Evolutionary conservation across 2,329 filamentous ascomycete species (phyloP).

Genomic region (Colletotrichum coccodes): DNA sequence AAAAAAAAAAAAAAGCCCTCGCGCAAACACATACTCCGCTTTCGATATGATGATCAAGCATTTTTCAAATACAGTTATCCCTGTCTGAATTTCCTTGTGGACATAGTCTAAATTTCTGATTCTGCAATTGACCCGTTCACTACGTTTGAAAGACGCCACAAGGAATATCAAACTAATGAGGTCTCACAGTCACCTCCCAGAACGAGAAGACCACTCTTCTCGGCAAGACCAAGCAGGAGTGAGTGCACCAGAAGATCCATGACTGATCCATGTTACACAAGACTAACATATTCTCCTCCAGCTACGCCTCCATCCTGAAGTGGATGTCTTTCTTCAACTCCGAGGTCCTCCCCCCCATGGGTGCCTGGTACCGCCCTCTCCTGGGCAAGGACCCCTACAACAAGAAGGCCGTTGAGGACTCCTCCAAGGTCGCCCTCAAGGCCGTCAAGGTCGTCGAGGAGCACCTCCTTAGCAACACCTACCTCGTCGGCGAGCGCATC

Average conservation of each 20-base stretch:
- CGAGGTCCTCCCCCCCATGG: constrained; percentile 80
- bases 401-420: constrained; percentile 95
- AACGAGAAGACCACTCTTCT: constrained; percentile 99
- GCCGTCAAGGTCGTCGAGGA: constrained; percentile 80
- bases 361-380: constrained; percentile 87
- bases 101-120: constrained; percentile 88
- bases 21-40: constrained; percentile 30
- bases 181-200: constrained; percentile 86
- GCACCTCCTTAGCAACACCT: constrained; percentile 93
- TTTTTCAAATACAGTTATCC: constrained; percentile 91
- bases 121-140: constrained; percentile 40
- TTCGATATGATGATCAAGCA: constrained; percentile 76
- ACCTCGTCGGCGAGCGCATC: constrained; percentile 96
- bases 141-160: constrained; percentile 31
- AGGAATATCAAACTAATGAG: constrained; percentile 42
- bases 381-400: constrained; percentile 88
- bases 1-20: not conserved
- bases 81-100: constrained; percentile 91
- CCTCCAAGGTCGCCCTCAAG: constrained; percentile 74
- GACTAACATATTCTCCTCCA: constrained; percentile 44
- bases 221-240: constrained; percentile 99
- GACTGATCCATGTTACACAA: constrained; percentile 2
- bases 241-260: constrained; percentile 45
- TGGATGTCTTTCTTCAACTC: constrained; percentile 98
- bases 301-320: constrained; percentile 94